Evolutionary conservation across 2,329 filamentous ascomycete genomes (phyloP), one percentile per base, ranked within the genome.

Genomic region (Fusarium sp.): DNA sequence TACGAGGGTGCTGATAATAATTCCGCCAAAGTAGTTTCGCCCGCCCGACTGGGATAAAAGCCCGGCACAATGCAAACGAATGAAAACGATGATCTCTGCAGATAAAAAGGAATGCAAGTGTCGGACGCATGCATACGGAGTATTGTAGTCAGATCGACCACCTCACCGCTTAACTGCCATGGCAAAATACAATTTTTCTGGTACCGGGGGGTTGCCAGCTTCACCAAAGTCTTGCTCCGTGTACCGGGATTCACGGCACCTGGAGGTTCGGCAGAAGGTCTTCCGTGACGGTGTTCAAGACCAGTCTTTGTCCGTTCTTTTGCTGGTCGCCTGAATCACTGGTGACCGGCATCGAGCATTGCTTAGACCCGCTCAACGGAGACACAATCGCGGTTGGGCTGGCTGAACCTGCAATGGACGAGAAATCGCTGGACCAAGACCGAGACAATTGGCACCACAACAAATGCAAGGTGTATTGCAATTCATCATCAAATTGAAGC

Each of bases 371-470:
- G 68, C 67, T 61, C 62, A 57, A 33, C 59, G 30, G 38, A 46
- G 54, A 66, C 44, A 58, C 59, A 69, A 61, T 67, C 53, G 58
- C 46, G 57, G 44, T 43, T 60, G 37, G 50, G 67, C 52, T 52
- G 59, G 43, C 56, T 60, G 57, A 65, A 44, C 32, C 59, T 42
- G 25, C 46, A 28, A 35, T 64, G 63, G 60, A 71, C 61, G 62
- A 62, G 44, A 72, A 67, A 52, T 77, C 60, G 63, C 71, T 69
- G 64, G 50, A 67, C 66, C 37, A 63, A 54, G 47, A 53, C 70
- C 70, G 67, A 61, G 40, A 56, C 68, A 58, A 59, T 54, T 54
- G 32, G 42, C 37, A 61, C 50, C 32, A 30, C 47, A 35, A 66
- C 32, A 58, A 44, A 43, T 38, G 33, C 35, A 43, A 62, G 62